Conservation (phyloP, 306 rosid species). For the Glycine soja region DNA sequence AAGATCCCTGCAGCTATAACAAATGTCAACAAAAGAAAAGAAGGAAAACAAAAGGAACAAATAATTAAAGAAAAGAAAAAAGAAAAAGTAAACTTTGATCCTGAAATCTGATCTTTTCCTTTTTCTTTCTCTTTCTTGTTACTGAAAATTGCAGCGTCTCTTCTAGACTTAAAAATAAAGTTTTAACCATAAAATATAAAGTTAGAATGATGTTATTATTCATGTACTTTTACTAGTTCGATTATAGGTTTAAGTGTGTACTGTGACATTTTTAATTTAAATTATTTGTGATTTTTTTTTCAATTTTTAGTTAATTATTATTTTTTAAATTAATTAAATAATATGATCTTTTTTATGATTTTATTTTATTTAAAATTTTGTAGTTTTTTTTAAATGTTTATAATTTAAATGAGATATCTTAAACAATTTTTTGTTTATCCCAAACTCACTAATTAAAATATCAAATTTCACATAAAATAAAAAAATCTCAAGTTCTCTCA, state of each 20-base stretch:
- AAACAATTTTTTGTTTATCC: background rate
- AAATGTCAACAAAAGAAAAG: slow-evolving; percentile 42
- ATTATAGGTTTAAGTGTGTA: background rate
- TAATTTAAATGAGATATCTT: background rate
- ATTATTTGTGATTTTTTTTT: background rate
- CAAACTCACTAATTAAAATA: background rate
- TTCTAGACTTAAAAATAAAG: background rate
- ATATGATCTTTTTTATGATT: background rate
- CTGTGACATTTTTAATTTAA: background rate
- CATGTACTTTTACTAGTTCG: background rate
- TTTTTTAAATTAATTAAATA: too few species aligned
- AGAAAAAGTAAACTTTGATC: slow-evolving; percentile 40
- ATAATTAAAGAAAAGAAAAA: slow-evolving; percentile 27
- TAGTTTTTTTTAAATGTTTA: background rate
- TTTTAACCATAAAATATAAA: background rate
- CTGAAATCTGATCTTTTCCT: slow-evolving; percentile 29
- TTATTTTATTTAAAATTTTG: background rate
- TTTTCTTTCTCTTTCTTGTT: slow-evolving; percentile 18
- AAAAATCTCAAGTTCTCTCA: background rate
- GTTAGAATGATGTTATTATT: background rate
- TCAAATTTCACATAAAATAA: background rate
- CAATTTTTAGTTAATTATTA: too few species aligned
- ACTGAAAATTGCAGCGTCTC: slow-evolving; percentile 22
- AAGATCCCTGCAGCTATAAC: slow-evolving; percentile 75
- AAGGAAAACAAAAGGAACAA: background rate